A percentile compares a stretch with the other conserved stretches of the same genome.
Conservation (phyloP, 352 stramenopile species). For the Globisporangium cystogenes region DNA sequence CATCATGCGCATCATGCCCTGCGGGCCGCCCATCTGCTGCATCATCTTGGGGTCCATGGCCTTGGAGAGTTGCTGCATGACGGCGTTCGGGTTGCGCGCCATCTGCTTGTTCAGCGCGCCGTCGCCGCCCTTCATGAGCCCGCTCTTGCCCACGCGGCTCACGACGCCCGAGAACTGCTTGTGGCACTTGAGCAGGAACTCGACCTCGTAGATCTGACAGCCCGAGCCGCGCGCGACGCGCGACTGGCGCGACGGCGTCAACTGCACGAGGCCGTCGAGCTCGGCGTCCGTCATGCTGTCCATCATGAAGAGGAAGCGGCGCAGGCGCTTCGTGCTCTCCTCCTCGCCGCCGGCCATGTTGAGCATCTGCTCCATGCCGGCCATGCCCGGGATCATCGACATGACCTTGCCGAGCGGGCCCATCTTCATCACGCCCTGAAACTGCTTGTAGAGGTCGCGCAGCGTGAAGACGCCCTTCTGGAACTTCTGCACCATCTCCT, state of each 20-base stretch:
- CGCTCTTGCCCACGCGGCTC: slow-evolving; percentile 96
- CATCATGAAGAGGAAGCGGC: slow-evolving; percentile 99
- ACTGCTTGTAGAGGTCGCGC: slow-evolving; percentile 99
- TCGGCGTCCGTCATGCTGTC: slow-evolving; percentile 98
- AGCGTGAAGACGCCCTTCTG: slow-evolving; percentile 97
- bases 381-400: slow-evolving; percentile 97
- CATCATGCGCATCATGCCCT: slow-evolving; percentile 92
- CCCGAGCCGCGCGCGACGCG: slow-evolving; percentile 92
- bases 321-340: slow-evolving; percentile 89
- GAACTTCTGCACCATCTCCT: slow-evolving; percentile 96
- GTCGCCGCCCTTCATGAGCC: slow-evolving; percentile 89
- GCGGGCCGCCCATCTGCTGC: slow-evolving; percentile 70
- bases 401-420: slow-evolving; percentile 97
- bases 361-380: slow-evolving; percentile 85
- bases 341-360: slow-evolving; percentile 91
- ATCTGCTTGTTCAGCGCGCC: slow-evolving; percentile 92
- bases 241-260: slow-evolving; percentile 62
- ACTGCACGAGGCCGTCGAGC: slow-evolving; percentile 89
- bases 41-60: slow-evolving; percentile 93
- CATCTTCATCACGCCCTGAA: slow-evolving; percentile 98
- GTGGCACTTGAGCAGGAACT: slow-evolving; percentile 94
- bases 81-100: slow-evolving; percentile 93
- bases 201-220: slow-evolving; percentile 79
- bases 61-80: slow-evolving; percentile 97
- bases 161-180: slow-evolving; percentile 96